Conservation (phyloP, 2,329 filamentous ascomycete genomes). For the Fusarium multiceps region DNA sequence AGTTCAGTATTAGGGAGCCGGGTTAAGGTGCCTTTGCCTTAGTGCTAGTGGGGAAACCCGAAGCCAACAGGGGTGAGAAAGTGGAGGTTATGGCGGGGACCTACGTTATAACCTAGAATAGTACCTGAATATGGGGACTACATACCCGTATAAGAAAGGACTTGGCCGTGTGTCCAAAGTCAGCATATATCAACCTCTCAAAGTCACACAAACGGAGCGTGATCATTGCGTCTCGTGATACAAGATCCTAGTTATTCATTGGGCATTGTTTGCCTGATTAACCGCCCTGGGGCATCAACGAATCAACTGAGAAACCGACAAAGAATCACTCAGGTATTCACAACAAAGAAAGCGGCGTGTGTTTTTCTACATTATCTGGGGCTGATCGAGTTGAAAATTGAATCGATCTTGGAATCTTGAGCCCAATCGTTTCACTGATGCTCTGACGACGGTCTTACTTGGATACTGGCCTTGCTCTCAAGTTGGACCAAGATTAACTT, state of each 20-base stretch:
- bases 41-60: conserved; percentile 10
- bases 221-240: background rate
- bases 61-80: conserved; percentile 13
- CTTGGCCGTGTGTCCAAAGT: background rate
- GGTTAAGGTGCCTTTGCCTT: background rate
- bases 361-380: background rate
- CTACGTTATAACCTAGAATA: background rate
- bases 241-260: background rate
- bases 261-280: background rate
- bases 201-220: background rate
- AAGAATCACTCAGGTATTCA: background rate
- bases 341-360: background rate
- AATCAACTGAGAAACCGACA: background rate
- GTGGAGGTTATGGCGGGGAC: background rate
- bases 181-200: background rate
- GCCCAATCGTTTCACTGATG: background rate
- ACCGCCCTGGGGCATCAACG: background rate
- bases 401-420: background rate
- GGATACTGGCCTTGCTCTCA: background rate
- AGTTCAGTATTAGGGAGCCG: background rate
- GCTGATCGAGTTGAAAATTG: background rate
- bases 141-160: background rate
- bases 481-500: background rate
- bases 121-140: background rate
- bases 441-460: background rate